phyloP scores from a whole-genome alignment of 2,329 filamentous ascomycete genomes.

The Aspergillus amoenus region DNA sequence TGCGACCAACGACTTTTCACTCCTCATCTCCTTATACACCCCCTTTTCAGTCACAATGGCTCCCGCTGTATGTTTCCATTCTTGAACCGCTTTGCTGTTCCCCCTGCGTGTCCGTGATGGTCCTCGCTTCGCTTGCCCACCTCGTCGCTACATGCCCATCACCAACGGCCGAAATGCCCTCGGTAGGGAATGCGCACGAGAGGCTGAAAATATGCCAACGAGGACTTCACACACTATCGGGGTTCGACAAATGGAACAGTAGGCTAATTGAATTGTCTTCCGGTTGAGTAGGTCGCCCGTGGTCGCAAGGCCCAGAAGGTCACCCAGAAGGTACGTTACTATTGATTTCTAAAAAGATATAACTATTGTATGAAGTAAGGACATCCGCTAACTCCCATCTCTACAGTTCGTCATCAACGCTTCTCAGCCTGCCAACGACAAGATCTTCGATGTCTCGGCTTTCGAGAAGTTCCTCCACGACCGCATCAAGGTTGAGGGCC shows the following conservation, averaged over 20 bases:
- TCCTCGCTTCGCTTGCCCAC: constrained; percentile 17
- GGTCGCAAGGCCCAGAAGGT: constrained; percentile 50
- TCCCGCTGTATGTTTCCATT: constrained; percentile 75
- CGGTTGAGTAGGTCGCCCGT: constrained; percentile 40
- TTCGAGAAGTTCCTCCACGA: constrained; percentile 99
- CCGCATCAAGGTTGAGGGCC: constrained; percentile 99
- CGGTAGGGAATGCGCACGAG: neutral
- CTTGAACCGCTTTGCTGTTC: constrained; percentile 88
- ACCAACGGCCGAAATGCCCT: constrained; percentile 1
- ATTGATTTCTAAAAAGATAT: neutral
- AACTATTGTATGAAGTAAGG: neutral
- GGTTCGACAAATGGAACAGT: constrained; percentile 64
- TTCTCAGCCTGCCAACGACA: constrained; percentile 95
- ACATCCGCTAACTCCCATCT: neutral
- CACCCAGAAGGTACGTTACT: constrained; percentile 45
- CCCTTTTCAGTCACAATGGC: constrained; percentile 67
- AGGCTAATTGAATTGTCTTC: constrained; percentile 75
- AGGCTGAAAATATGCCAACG: neutral
- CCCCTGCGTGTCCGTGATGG: constrained; percentile 47
- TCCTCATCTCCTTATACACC: constrained; percentile 28
- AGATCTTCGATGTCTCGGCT: constrained; percentile 98
- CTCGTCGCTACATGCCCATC: neutral
- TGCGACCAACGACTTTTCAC: constrained; percentile 56
- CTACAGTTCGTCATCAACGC: constrained; percentile 93
- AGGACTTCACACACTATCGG: constrained; percentile 12